Base-by-base conservation (phyloP, 257 asterid genomes). In the Gentiana macrophylla region DNA sequence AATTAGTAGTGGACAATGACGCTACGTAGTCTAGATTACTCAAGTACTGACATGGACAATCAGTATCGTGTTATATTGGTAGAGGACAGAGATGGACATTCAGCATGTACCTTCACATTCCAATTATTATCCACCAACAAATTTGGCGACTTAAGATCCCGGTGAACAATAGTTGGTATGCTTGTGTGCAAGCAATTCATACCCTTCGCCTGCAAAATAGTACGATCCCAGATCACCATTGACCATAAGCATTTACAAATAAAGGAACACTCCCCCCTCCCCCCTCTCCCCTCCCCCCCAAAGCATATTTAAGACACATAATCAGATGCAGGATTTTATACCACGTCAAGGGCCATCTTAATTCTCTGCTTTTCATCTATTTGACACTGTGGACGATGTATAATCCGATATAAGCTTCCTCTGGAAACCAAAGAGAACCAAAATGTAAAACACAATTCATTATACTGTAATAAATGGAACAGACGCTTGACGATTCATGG, bases 321-420 rank as follows among this genome's bases (percentile, higher is more conserved):
- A 35, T 35, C 37, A 15, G 6, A 35, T 32, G 12, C 36, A 51
- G 8, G 33, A 35, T 47, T 10, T 4, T 61, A 49, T 88, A 92
- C 99, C 99, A 92, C 99, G 76, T 92, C 97, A 70, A 92, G 82
- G 64, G 99, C 99, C 99, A 92, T 92, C 69, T 73, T 88, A 53
- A 92, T 83, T 84, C 99, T 80, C 65, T 80, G 84, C 67, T 78
- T 85, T 77, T 92, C 99, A 77, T 92, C 95, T 57, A 92, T 86
- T 73, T 86, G 99, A 75, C 82, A 72, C 56, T 88, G 94, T 53
- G 99, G 99, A 62, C 94, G 97, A 68, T 86, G 99, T 69, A 92
- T 85, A 65, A 92, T 86, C 64, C 94, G 92, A 70, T 83, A 92
- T 56, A 92, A 76, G 82, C 99, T 92, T 79, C 99, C 99, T 51